Evolutionary conservation across 306 rosid genomes (phyloP), one percentile per base, ranked within the genome.

Genomic region (Cercis canadensis): DNA sequence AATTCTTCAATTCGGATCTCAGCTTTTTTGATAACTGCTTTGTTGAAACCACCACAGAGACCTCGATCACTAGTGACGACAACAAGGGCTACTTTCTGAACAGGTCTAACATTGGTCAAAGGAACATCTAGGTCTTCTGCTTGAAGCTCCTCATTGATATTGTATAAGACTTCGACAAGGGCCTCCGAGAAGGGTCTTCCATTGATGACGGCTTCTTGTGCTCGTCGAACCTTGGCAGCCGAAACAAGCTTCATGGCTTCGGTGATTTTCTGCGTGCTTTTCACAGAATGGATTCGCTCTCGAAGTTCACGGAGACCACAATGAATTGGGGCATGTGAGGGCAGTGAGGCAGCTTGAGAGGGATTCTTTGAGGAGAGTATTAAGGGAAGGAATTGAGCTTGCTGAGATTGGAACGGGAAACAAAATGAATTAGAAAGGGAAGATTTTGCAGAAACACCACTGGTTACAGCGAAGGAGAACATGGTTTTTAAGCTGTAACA

Each of bases 221-320:
- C 96, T 63, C 93, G 81, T 3, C 96, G 92, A 43, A 92, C 87
- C 53, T 82, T 81, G 5, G 97, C 91, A 1, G 86, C 93, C n/a
- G 97, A 72, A 5, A 92, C 92, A 0, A 92, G 89, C 72, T 80
- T 92, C 96, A 92, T 88, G 24, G 92, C 89, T 63, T 89, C 91
- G 13, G 93, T 87, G 81, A 92, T 84, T 73, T 87, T 92, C 32
- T 80, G 91, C 9, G 83, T 87, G 72, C 55, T 87, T 57, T 82
- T 81, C 11, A 89, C 69, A 4, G 88, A 18, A 8, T 69, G 64
- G n/a, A 85, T 85, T 84, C 97, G 82, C 5, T 70, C 52, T 11
- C 91, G 91, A 51, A 87, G 67, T 11, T 87, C 87, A 7, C 90
- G 87, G 29, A 83, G 55, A 17, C 89, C 82, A 58, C 83, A 84